Conservation (phyloP, 495 filamentous ascomycete genomes). For the Penicillium goetzii region DNA sequence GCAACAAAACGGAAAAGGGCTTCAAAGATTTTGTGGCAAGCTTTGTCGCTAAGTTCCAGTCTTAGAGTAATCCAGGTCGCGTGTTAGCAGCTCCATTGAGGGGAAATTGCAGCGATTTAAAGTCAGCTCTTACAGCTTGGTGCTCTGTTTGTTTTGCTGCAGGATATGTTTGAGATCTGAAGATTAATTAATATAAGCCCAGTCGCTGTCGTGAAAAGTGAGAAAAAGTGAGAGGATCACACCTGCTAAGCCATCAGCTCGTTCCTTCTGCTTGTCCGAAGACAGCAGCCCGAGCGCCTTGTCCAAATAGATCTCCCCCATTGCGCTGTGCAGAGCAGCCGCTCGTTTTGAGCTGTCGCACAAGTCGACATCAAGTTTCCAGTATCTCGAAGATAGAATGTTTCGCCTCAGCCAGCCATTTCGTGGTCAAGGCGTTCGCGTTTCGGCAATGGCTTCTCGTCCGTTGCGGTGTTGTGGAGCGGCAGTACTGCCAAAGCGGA, state of each 20-base stretch:
- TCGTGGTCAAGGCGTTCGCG: not conserved
- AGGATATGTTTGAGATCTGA: constrained; percentile 66
- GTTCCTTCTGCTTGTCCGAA: constrained; percentile 59
- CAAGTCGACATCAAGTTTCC: not conserved
- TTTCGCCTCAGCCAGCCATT: constrained; percentile 11
- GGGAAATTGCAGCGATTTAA: not conserved
- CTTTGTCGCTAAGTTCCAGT: constrained; percentile 67
- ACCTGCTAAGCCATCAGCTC: constrained; percentile 58
- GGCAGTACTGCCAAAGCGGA: constrained; percentile 24
- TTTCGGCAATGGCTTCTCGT: not conserved
- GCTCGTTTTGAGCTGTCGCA: not conserved
- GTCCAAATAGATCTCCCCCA: constrained; percentile 46
- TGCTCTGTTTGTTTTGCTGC: constrained; percentile 58
- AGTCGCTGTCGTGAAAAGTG: not conserved
- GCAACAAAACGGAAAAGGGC: constrained; percentile 71
- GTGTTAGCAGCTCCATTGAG: constrained; percentile 13
- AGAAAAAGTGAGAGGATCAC: constrained; percentile 13
- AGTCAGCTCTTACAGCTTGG: constrained; percentile 55
- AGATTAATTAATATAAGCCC: constrained; percentile 18
- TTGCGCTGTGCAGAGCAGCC: constrained; percentile 13
- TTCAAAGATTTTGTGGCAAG: constrained; percentile 81
- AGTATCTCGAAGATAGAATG: not conserved
- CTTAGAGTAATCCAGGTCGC: constrained; percentile 43
- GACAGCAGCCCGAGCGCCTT: constrained; percentile 46
- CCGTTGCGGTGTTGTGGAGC: constrained; percentile 25